Conservation (phyloP, 2,329 filamentous ascomycete species). For the Talaromyces albobiverticillius region DNA sequence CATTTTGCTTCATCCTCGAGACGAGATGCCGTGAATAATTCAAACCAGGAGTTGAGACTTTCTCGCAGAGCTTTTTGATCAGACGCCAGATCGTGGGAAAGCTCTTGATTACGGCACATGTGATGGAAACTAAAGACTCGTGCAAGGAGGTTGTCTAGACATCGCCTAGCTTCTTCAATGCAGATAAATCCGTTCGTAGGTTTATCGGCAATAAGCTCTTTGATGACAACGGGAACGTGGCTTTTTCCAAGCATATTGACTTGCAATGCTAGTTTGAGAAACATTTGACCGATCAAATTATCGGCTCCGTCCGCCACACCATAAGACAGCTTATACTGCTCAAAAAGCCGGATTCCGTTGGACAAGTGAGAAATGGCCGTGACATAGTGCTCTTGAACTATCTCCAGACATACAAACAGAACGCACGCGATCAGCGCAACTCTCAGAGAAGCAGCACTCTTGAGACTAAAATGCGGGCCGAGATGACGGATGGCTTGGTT, state of each 20-base stretch:
- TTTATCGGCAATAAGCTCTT: not conserved
- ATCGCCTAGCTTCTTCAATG: not conserved
- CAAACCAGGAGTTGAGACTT: not conserved
- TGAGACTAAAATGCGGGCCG: not conserved
- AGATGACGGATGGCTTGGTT: not conserved
- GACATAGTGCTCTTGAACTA: conserved; percentile 1
- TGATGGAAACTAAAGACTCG: not conserved
- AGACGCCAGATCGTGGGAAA: not conserved
- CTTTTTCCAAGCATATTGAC: not conserved
- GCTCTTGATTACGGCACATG: not conserved
- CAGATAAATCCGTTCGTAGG: not conserved
- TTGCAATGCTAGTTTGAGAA: not conserved
- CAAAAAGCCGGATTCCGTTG: not conserved
- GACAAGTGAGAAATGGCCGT: conserved; percentile 1
- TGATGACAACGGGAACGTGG: not conserved
- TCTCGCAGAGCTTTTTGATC: not conserved
- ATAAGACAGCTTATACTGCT: not conserved
- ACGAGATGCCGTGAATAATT: not conserved
- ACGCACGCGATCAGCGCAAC: not conserved
- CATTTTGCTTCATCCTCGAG: not conserved
- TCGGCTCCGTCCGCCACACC: not conserved
- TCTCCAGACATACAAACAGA: conserved; percentile 3
- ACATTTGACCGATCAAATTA: not conserved
- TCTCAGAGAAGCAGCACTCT: conserved; percentile 1
- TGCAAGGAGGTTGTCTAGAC: not conserved